Evolutionary conservation across 345 rosid species (phyloP).

Genomic region (Microcos paniculata): DNA sequence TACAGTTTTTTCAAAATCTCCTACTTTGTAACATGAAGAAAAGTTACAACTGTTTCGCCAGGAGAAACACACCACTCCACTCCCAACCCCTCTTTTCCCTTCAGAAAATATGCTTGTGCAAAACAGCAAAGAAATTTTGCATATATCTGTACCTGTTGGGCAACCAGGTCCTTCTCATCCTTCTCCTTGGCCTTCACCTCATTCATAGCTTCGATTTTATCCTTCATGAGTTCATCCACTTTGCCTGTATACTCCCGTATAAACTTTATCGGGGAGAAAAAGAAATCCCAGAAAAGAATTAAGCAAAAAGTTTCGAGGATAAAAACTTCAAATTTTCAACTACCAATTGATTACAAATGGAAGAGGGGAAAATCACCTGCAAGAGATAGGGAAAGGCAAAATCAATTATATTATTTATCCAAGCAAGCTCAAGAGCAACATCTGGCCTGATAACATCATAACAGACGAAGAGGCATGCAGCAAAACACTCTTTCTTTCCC

Average conservation of each 20-base stretch:
- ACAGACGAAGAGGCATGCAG: constrained; percentile 88
- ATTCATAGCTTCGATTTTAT: constrained; percentile 48
- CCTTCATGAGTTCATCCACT: constrained; percentile 62
- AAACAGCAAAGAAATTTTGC: background rate
- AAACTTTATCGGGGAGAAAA: constrained; percentile 33
- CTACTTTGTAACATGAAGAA: background rate
- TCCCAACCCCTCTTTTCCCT: background rate
- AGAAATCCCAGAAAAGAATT: background rate
- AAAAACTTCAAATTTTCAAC: background rate
- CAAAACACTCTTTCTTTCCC: constrained; percentile 93
- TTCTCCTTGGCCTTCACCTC: constrained; percentile 55
- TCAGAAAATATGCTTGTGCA: background rate
- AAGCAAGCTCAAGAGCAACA: constrained; percentile 79
- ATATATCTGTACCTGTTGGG: constrained; percentile 53
- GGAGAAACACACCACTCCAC: background rate
- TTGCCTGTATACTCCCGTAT: constrained; percentile 60
- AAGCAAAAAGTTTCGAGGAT: background rate
- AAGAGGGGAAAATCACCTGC: constrained; percentile 40
- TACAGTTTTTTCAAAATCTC: background rate
- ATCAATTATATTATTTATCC: constrained; percentile 84
- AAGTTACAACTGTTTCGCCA: background rate
- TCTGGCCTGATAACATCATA: constrained; percentile 79
- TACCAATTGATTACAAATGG: background rate
- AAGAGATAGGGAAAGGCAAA: constrained; percentile 83
- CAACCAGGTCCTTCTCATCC: constrained; percentile 62